These are phyloP conservation scores for Taphrina populina DNA, from an alignment of 1,139 yeast species.

Conservation along the genomic window DNA sequence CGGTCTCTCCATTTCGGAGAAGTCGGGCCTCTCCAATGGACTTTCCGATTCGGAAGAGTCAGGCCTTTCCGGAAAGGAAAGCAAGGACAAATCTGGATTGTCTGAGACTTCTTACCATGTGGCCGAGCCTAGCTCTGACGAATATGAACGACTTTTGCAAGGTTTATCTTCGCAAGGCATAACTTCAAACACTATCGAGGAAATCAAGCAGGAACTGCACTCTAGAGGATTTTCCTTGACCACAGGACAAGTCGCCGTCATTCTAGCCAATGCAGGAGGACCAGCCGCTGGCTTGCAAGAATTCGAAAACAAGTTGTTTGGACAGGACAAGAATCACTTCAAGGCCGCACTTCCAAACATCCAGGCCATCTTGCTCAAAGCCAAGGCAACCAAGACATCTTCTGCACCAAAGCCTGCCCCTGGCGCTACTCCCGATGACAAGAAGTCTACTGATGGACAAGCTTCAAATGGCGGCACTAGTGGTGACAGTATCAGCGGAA, in stretches of 20 bases:
- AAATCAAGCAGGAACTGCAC: neutral
- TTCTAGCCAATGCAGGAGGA: neutral
- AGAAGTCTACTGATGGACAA: no score
- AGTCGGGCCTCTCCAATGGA: neutral
- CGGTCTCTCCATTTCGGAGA: no score
- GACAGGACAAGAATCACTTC: neutral
- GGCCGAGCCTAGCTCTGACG: neutral
- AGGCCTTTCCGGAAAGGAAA: neutral
- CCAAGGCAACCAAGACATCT: neutral
- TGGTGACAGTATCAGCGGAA: no score
- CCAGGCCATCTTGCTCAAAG: neutral
- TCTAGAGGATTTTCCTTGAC: neutral
- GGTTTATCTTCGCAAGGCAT: neutral
- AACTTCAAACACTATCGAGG: neutral
- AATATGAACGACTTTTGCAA: conserved; percentile 4
- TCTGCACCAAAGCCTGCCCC: no score
- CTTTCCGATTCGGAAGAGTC: no score
- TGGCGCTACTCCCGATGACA: no score
- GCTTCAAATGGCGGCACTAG: no score
- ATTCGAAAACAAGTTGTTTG: neutral
- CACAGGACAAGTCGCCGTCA: neutral
- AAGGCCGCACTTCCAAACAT: conserved; percentile 5
- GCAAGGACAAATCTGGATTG: neutral
- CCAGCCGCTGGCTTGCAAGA: neutral
- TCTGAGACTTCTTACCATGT: conserved; percentile 1